Conservation (phyloP, 2,329 filamentous ascomycete species). For the Pyrenochaeta sp. region DNA sequence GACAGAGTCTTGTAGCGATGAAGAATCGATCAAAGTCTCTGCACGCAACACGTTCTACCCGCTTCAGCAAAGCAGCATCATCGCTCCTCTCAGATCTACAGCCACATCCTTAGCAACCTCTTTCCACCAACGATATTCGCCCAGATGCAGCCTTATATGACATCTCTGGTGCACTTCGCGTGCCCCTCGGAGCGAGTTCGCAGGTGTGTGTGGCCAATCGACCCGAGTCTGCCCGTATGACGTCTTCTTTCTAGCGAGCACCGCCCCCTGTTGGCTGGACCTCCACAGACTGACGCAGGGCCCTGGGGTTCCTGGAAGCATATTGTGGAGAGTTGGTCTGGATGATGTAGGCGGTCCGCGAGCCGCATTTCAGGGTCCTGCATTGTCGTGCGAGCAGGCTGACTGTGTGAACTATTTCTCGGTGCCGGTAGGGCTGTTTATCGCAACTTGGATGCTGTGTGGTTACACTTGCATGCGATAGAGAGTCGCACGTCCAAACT, state of each 20-base stretch:
- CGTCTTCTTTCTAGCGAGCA: constrained; percentile 12
- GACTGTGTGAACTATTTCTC: not conserved
- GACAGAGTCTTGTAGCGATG: not conserved
- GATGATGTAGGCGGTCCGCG: not conserved
- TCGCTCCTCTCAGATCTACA: constrained; percentile 9
- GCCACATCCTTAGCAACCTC: not conserved
- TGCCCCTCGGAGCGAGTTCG: constrained; percentile 8
- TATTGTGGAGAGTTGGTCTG: constrained; percentile 3
- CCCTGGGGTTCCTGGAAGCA: constrained; percentile 13
- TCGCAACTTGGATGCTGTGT: no score
- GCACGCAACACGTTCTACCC: not conserved
- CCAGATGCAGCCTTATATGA: constrained; percentile 6
- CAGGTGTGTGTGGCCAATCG: constrained; percentile 9
- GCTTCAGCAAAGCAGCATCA: not conserved
- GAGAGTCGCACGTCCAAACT: no score
- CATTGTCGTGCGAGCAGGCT: constrained; percentile 6
- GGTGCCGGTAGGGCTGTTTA: not conserved
- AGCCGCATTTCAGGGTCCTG: constrained; percentile 12
- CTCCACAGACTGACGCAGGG: constrained; percentile 10
- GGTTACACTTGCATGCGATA: no score
- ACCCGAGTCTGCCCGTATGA: constrained; percentile 33
- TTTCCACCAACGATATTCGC: constrained; percentile 18
- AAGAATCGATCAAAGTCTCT: constrained; percentile 3
- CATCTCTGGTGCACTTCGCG: constrained; percentile 13
- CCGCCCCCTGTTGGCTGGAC: constrained; percentile 9